Evolutionary conservation across 257 asterid genomes (phyloP), one percentile per base, ranked within the genome.

Genomic region (Fraxinus quadrangulata): DNA sequence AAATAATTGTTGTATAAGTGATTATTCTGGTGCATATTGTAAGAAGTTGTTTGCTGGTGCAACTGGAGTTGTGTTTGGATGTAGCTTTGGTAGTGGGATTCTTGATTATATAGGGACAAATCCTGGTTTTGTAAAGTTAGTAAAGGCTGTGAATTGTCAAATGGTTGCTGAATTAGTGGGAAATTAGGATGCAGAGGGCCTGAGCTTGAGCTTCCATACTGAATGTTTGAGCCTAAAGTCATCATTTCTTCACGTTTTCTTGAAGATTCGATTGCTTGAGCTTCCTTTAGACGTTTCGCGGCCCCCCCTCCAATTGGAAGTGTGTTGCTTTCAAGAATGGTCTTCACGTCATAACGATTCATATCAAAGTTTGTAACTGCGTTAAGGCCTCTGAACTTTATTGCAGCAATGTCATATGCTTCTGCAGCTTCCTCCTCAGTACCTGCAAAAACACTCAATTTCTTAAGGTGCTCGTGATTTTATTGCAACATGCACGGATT

Each of bases 361-460:
- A 94, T 94, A 80, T 94, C 98, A 40, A 94, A 94, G 77, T 94
- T 94, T 1, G 97, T 94, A 0, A 94, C 97, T 0, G 98, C 98
- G 49, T 75, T 92, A 0, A 92, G 92, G 2, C 98, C 98, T 39
- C 98, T 72, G 88, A 93, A 93, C 72, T 93, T 93, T 73, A 93
- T 90, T 4, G 98, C 98, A 2, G 98, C 98, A 0, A 94, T 86
- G 84, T 94, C 98, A 72, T 94, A 94, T 6, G 98, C 98, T 76
- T 94, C 98, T 2, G 98, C 98, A 0, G 98, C 98, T 88, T 94
- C 98, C 70, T 92, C 98, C 76, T 92, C 97, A 0, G 97, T 94
- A 81, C 95, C 97, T 94, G 82, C 54, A 59, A 8, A 4, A 61
- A 61, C 5, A 24, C 10, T 6, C 30, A 28, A 61, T 12, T 9